Percentiles rank a stretch among this genome's conserved stretches.
Evolutionary conservation across 768 basidiomycete genomes (phyloP).

Genomic region (Pleurotus eryngii): DNA sequence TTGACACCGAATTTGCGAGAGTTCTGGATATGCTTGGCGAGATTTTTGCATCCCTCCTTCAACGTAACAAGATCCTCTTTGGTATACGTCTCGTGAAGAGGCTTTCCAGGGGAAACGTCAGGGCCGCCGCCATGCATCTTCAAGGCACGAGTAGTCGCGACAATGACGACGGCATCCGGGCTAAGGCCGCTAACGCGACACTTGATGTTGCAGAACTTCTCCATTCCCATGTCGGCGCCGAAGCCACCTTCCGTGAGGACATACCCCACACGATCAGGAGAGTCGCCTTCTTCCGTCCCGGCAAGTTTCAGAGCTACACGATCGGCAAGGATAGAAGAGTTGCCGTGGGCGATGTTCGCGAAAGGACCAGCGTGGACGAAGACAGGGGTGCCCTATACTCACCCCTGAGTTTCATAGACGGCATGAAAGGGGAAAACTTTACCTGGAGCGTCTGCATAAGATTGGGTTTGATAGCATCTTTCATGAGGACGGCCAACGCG

Average conservation of each 20-base stretch:
- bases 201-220: constrained; percentile 99
- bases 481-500: constrained; percentile 94
- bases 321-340: constrained; percentile 98
- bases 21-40: constrained; percentile 92
- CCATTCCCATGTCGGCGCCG: constrained; percentile 99
- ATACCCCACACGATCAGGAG: constrained; percentile 78
- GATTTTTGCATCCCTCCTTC: constrained; percentile 88
- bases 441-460: constrained; percentile 96
- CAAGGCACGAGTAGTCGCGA: constrained; percentile 94
- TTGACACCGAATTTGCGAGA: constrained; percentile 95
- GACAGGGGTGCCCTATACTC: constrained; percentile 84
- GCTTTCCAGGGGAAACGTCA: constrained; percentile 93
- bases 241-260: constrained; percentile 98
- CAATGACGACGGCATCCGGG: constrained; percentile 93
- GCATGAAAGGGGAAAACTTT: not conserved
- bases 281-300: constrained; percentile 89
- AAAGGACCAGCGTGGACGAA: constrained; percentile 99
- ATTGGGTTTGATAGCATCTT: constrained; percentile 99
- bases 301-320: constrained; percentile 95
- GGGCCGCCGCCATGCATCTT: constrained; percentile 99
- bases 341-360: constrained; percentile 98
- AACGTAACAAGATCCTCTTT: constrained; percentile 89
- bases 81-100: constrained; percentile 90
- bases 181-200: constrained; percentile 89
- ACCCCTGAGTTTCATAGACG: not conserved